Evolutionary conservation across 1,284 basidiomycete species (phyloP).

Genomic region (Schizophyllum amplum): DNA sequence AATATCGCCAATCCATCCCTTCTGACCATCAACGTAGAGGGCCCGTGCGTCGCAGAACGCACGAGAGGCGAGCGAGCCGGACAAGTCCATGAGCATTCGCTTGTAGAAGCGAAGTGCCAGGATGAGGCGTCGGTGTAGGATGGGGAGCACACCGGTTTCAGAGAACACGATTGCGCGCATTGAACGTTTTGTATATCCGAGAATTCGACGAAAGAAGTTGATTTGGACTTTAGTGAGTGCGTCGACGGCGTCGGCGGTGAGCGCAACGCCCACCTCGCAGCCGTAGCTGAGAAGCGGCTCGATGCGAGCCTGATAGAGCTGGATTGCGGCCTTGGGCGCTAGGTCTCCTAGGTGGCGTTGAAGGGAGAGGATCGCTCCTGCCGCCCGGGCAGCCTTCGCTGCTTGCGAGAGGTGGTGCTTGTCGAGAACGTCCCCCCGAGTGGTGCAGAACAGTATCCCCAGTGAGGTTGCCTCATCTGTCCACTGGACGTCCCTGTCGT

Average conservation of each 20-base stretch:
- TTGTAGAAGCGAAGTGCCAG: constrained; percentile 3
- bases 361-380: background rate
- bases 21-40: background rate
- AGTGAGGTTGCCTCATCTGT: background rate
- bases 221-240: constrained; percentile 6
- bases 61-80: background rate
- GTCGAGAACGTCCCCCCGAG: background rate
- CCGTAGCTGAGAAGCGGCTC: background rate
- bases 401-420: background rate
- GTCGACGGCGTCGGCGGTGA: background rate
- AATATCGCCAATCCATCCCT: constrained; percentile 1
- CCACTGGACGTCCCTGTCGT: background rate
- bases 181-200: constrained; percentile 4
- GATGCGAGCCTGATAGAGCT: background rate
- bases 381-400: background rate
- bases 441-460: background rate
- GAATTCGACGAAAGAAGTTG: constrained; percentile 7
- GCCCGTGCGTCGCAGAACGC: background rate
- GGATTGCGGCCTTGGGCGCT: background rate
- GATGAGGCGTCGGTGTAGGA: constrained; percentile 4
- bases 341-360: background rate
- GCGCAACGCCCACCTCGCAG: background rate
- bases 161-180: constrained; percentile 6
- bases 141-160: constrained; percentile 11
- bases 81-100: background rate